Conservation (phyloP, 257 asterid genomes). For the Cruciata laevipes region DNA sequence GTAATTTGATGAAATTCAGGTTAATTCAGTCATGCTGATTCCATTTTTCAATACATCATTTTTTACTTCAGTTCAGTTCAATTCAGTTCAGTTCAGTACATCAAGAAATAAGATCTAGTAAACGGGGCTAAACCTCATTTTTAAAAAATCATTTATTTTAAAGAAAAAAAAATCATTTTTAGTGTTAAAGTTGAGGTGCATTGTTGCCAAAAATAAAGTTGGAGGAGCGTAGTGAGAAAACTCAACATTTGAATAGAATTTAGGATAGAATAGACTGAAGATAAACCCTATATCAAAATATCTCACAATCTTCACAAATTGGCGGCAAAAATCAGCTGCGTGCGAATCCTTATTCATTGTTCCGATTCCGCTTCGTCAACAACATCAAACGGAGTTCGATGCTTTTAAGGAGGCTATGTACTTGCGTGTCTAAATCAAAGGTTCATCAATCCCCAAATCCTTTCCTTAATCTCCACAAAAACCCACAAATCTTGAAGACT, state of each 20-base stretch:
- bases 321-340: conserved; percentile 19
- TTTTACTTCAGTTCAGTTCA: too few relatives aligned
- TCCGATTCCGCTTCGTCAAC: conserved; percentile 4
- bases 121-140: too few relatives aligned
- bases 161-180: too few relatives aligned
- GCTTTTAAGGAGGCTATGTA: conserved; percentile 50
- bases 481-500: conserved; percentile 26
- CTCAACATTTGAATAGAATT: background rate
- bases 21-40: too few relatives aligned
- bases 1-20: too few relatives aligned
- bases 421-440: conserved; percentile 36
- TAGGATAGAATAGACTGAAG: background rate
- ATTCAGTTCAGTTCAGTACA: too few relatives aligned
- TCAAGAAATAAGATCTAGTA: too few relatives aligned
- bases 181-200: background rate
- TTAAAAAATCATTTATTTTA: too few relatives aligned
- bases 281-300: conserved; percentile 1
- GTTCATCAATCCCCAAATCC: conserved; percentile 31
- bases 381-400: conserved; percentile 31
- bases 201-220: background rate
- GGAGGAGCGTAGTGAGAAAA: background rate
- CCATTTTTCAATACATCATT: too few relatives aligned
- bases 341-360: background rate
- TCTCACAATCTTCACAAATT: conserved; percentile 10
- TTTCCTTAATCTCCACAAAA: conserved; percentile 23